phyloP scores from a whole-genome alignment of 2,329 filamentous ascomycete genomes.

The Fusarium lyarnte region DNA sequence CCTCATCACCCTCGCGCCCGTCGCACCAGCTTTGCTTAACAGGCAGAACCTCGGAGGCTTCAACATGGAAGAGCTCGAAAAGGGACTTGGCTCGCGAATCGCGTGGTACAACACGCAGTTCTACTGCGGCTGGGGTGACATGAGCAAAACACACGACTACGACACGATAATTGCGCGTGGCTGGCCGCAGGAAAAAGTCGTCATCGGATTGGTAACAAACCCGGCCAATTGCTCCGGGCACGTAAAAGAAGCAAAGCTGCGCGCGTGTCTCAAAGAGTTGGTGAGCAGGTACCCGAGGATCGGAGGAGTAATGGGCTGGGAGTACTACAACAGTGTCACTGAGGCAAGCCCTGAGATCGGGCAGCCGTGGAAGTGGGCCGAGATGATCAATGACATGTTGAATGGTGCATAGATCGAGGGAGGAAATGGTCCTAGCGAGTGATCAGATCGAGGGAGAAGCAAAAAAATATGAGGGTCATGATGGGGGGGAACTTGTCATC shows the following conservation, averaged over 20 bases:
- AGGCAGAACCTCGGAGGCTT: constrained; percentile 77
- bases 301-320: constrained; percentile 91
- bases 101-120: constrained; percentile 89
- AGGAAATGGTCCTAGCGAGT: constrained; percentile 4
- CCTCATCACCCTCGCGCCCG: constrained; percentile 81
- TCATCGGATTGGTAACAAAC: constrained; percentile 81
- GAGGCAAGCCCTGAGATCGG: constrained; percentile 40
- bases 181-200: constrained; percentile 76
- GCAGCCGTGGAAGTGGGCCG: constrained; percentile 79
- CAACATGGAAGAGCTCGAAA: constrained; percentile 76
- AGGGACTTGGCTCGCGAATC: constrained; percentile 68
- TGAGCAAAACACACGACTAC: constrained; percentile 54
- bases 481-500: constrained; percentile 6
- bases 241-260: constrained; percentile 56
- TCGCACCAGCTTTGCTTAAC: constrained; percentile 73
- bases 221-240: constrained; percentile 69
- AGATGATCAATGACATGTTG: constrained; percentile 42
- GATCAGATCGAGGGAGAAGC: not conserved
- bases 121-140: constrained; percentile 83
- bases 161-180: constrained; percentile 64
- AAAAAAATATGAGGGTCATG: constrained; percentile 11
- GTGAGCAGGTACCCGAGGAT: constrained; percentile 68
- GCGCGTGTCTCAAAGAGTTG: constrained; percentile 52
- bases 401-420: constrained; percentile 5
- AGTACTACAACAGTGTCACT: constrained; percentile 81